Base-by-base conservation (phyloP, 371 early-diverging fungal species). In the Synchytrium microbalum region DNA sequence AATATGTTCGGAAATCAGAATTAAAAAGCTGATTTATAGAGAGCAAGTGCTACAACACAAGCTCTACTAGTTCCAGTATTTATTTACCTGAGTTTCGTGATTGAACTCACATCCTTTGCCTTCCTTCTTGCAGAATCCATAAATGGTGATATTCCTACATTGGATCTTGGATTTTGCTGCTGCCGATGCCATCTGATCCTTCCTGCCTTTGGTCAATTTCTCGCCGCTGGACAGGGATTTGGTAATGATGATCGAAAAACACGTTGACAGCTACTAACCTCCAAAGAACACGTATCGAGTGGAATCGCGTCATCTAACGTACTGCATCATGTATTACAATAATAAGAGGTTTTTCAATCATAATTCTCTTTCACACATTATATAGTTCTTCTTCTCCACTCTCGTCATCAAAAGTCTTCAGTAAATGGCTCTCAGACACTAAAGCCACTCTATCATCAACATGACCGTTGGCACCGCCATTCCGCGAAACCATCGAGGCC, bases 91-190 rank as follows among this genome's bases (percentile, higher is more conserved):
- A 60, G 71, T 70, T 56, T 88, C 87, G 65, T 92, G 93, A 62
- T 86, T 87, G 73, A 89, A 92, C 75, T 88, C 87, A 75, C 93
- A 92, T 1, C 93, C 91, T 65, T 86, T 86, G 64, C 82, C 80
- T 78, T 91, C 88, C 63, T 75, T 88, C 73, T 90, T 90, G 80
- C 93, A 92, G 68, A 81, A 87, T 2, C 93, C 93, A 71, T 90
- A 88, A 65, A 90, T 89, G 66, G 89, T 86, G 46, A 92, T 79
- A 71, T 92, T 89, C 58, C 89, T 80, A 70, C 91, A 92, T 38
- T 5, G 46, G 46, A 38, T 38, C 19, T 19, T 38, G 46, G 10
- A 5, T 38, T 38, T 38, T 5, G 46, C 5, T 38, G 46, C 46
- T 19, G n/a, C n/a, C n/a, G n/a, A n/a, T n/a, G n/a, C n/a, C n/a